phyloP scores from a whole-genome alignment of 352 stramenopile genomes.

The Globisporangium irregulare region DNA sequence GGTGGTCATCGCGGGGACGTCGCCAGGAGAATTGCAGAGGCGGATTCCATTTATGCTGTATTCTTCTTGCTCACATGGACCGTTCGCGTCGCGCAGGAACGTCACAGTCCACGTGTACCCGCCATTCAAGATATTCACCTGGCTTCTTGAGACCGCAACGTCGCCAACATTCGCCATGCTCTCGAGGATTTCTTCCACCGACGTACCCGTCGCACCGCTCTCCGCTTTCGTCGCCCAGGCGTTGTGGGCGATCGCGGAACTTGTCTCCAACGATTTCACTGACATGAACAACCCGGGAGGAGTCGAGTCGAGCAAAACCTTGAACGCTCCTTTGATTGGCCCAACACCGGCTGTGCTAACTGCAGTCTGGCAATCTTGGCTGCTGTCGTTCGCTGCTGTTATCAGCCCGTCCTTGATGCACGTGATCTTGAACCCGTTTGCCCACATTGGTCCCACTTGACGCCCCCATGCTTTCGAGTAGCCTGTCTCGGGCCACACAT shows the following conservation, averaged over 20 bases:
- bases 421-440: slow-evolving; percentile 33
- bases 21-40: slow-evolving; percentile 91
- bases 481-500: slow-evolving; percentile 88
- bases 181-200: slow-evolving; percentile 95
- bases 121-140: slow-evolving; percentile 84
- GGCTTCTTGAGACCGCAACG: slow-evolving; percentile 86
- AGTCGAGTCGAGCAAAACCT: slow-evolving; percentile 83
- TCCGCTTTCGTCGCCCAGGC: slow-evolving; percentile 85
- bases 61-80: slow-evolving; percentile 64
- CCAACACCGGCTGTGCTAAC: slow-evolving; percentile 47
- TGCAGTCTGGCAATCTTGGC: slow-evolving; percentile 34
- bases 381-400: slow-evolving; percentile 55
- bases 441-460: slow-evolving; percentile 89
- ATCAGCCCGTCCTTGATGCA: slow-evolving; percentile 69
- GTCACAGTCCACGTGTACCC: slow-evolving; percentile 95
- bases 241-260: slow-evolving; percentile 90
- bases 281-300: slow-evolving; percentile 60
- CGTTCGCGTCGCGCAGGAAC: slow-evolving; percentile 88
- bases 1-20: slow-evolving; percentile 86
- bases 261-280: slow-evolving; percentile 56
- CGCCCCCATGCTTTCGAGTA: slow-evolving; percentile 97
- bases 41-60: slow-evolving; percentile 37
- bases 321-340: slow-evolving; percentile 92
- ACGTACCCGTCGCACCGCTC: slow-evolving; percentile 89
- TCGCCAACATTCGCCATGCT: slow-evolving; percentile 93